Evolutionary conservation across 2,329 filamentous ascomycete genomes (phyloP).

Genomic region (Aspergillus aculeatus): DNA sequence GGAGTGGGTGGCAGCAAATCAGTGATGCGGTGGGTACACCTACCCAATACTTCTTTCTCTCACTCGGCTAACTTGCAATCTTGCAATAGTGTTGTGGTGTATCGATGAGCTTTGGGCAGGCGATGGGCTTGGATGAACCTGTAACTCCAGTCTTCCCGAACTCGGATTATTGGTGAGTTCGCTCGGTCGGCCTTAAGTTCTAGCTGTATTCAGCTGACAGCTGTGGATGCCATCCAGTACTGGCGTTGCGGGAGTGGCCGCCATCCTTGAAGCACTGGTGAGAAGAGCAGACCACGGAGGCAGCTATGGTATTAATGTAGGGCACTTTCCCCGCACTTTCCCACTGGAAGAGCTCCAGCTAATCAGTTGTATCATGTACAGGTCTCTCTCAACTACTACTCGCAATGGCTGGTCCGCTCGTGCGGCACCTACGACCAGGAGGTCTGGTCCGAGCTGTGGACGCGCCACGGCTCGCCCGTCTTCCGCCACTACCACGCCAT

Average conservation of each 20-base stretch:
- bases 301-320: conserved; percentile 5
- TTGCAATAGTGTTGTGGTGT: conserved; percentile 40
- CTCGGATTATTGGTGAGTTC: conserved; percentile 30
- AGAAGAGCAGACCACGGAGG: neutral
- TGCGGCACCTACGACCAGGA: conserved; percentile 3
- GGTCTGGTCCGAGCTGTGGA: conserved; percentile 50
- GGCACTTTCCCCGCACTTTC: neutral
- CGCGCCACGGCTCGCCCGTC: conserved; percentile 43
- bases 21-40: conserved; percentile 59
- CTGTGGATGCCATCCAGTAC: no score
- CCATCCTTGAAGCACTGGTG: no score
- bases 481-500: conserved; percentile 55
- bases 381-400: conserved; percentile 12
- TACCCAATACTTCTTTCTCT: neutral
- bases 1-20: conserved; percentile 71
- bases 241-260: no score
- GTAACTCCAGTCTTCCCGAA: conserved; percentile 5
- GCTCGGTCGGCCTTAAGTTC: no score
- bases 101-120: conserved; percentile 46
- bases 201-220: no score
- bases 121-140: neutral
- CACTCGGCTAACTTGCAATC: no score
- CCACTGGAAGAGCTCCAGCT: neutral
- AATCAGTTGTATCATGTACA: neutral
- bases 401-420: conserved; percentile 11